Base-by-base conservation (phyloP, 2,329 filamentous ascomycete species). In the Phaeosphaeria sp. region DNA sequence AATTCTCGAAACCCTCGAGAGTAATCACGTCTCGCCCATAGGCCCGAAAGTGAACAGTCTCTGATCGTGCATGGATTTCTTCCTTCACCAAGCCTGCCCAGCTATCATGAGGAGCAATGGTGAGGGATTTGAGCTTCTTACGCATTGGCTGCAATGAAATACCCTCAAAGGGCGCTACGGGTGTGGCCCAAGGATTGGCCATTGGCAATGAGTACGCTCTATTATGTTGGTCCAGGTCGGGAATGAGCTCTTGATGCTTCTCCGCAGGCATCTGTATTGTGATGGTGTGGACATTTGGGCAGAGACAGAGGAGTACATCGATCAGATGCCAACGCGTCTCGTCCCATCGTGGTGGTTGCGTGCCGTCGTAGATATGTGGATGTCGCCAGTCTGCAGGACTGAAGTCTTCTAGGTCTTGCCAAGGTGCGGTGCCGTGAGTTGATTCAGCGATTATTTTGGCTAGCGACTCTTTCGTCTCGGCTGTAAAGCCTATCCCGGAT, bases 21-120 rank as follows among this genome's bases (percentile, higher is more conserved):
- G 61, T 56, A 18, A 71, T 57, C 7, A 58, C 58, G 33, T 64
- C 45, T 44, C 55, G 48, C 17, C 65, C 67, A 44, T 63, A 54
- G 8, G 48, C 61, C 18, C 60, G 49, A 45, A 55, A 60, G 8
- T 25, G 39, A 13, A 64, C 48, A 25, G 60, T 50, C 5, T 43
- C 33, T 17, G 52, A 22, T n/a, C 25, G n/a, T 2, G 6, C 25
- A 9, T 68, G 46, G 4, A 66, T 24, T 25, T 65, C 60, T 2
- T 42, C 33, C 20, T 57, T 61, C 3, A 27, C 22, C 6, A 54
- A 49, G 2, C 63, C 59, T 30, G 60, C 62, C 53, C 55, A 63
- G 17, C 18, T 13, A 49, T 55, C 3, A 66, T 58, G 36, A 13
- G 36, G 6, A 4, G 6, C 36, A 17, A 40, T 40, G 6, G 36